Evolutionary conservation across 495 filamentous ascomycete genomes (phyloP).

Genomic region (Aspergillus bridgeri): DNA sequence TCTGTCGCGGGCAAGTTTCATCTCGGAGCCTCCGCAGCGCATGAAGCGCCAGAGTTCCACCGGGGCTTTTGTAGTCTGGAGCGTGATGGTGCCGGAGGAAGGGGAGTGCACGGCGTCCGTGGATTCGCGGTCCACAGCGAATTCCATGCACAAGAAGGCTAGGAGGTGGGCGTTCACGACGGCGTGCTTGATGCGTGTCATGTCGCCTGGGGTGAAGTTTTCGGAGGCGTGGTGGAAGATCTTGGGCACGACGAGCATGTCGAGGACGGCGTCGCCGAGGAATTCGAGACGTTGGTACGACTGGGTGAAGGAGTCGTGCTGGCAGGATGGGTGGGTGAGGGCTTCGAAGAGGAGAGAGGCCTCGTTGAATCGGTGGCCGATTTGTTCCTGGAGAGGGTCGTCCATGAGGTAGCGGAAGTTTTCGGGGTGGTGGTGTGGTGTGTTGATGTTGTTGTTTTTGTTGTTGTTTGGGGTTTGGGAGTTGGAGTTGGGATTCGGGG

Average conservation of each 20-base stretch:
- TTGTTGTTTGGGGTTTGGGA: too few relatives aligned
- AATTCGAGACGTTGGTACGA: slow-evolving; percentile 90
- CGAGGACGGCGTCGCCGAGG: slow-evolving; percentile 83
- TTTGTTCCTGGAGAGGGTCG: slow-evolving; percentile 14
- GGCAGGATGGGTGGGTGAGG: slow-evolving; percentile 76
- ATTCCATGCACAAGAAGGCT: slow-evolving; percentile 72
- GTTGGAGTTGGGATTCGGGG: slow-evolving; percentile 19
- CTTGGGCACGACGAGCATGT: slow-evolving; percentile 63
- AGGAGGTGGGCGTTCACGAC: slow-evolving; percentile 83
- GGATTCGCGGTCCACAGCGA: slow-evolving; percentile 17
- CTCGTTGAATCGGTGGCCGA: slow-evolving; percentile 65
- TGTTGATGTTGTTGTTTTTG: too few relatives aligned
- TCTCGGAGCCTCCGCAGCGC: slow-evolving; percentile 50
- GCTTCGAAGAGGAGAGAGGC: slow-evolving; percentile 74
- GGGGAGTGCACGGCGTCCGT: slow-evolving; percentile 7
- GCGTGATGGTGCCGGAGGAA: not conserved
- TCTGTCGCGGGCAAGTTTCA: slow-evolving; percentile 45
- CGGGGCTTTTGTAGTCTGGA: slow-evolving; percentile 3
- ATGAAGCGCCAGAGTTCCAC: slow-evolving; percentile 64
- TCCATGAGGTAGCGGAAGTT: slow-evolving; percentile 8
- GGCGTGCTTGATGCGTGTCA: slow-evolving; percentile 73
- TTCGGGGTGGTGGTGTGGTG: not conserved
- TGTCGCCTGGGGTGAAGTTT: slow-evolving; percentile 54
- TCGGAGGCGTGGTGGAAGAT: slow-evolving; percentile 44
- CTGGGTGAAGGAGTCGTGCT: slow-evolving; percentile 42